phyloP scores from a whole-genome alignment of 306 rosid species.

The Sophora flavescens region DNA sequence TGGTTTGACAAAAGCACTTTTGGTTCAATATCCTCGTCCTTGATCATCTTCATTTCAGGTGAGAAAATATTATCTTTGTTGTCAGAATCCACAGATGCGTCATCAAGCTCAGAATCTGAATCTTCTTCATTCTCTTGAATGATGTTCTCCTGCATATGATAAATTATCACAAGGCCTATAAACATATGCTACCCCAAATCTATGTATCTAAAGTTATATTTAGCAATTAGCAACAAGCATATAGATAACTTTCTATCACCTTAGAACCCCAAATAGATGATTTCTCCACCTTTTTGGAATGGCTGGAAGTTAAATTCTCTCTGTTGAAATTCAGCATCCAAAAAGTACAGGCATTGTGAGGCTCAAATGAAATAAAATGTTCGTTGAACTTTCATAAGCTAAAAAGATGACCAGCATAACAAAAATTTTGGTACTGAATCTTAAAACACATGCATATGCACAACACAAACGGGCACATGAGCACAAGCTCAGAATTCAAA shows the following conservation, averaged over 20 bases:
- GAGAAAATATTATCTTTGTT: constrained; percentile 48
- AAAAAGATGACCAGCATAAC: neutral
- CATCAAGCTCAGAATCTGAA: constrained; percentile 64
- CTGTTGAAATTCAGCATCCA: constrained; percentile 55
- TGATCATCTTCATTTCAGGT: constrained; percentile 47
- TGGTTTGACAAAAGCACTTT: constrained; percentile 49
- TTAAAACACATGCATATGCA: neutral
- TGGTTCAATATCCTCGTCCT: constrained; percentile 52
- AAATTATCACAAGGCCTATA: constrained; percentile 31
- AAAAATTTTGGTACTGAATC: constrained; percentile 1
- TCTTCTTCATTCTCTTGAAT: constrained; percentile 69
- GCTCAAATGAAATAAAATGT: constrained; percentile 36
- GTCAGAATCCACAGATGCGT: constrained; percentile 53
- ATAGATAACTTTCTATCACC: constrained; percentile 53
- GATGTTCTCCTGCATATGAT: constrained; percentile 61
- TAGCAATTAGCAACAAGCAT: neutral
- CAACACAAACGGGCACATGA: constrained; percentile 5
- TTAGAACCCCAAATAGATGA: constrained; percentile 60
- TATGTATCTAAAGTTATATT: constrained; percentile 31
- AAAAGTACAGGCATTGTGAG: constrained; percentile 32
- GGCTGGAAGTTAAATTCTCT: constrained; percentile 51
- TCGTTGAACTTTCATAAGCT: neutral
- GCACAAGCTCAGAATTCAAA: constrained; percentile 33
- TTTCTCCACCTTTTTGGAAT: constrained; percentile 52
- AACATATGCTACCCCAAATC: constrained; percentile 20